These are phyloP conservation scores for Triticum aestivum DNA, from an alignment of 176 grass and related monocot species.

Conservation along the genomic window IWGSC_CS_RefSeq_v2.1 NC_057803.1:98548610-98549109, in stretches of 20 bases:
- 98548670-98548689: background rate
- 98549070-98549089: background rate
- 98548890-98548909: background rate
- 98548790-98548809: slow-evolving; percentile 4
- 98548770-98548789: background rate
- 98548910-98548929: background rate
- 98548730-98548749: background rate
- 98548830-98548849: background rate
- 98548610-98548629: slow-evolving; percentile 97
- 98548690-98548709: slow-evolving; percentile 32
- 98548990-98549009: slow-evolving; percentile 1
- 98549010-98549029: background rate
- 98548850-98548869: background rate
- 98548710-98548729: background rate
- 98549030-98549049: background rate
- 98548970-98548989: background rate
- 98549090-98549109: background rate
- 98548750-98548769: background rate
- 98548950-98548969: background rate
- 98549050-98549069: slow-evolving; percentile 16
- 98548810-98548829: background rate
- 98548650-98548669: slow-evolving; percentile 12
- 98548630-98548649: slow-evolving; percentile 22
- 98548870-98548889: background rate
- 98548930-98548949: background rate